These are phyloP conservation scores for Tetrahymena borealis DNA, from an alignment of 73 alveolate genomes.

Conservation along the genomic window DNA sequence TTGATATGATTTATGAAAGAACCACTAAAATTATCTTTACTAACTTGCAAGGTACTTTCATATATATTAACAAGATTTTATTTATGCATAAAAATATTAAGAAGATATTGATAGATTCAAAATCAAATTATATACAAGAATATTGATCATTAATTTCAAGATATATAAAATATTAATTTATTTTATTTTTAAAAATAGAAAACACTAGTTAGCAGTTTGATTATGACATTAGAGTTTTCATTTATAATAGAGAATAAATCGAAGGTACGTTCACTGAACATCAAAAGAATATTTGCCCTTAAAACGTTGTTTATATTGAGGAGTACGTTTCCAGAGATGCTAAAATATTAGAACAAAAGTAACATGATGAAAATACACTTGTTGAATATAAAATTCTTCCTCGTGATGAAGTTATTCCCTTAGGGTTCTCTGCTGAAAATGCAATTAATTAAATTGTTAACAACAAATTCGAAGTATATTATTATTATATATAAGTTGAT, in stretches of 20 bases:
- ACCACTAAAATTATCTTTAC: background rate
- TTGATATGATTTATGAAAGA: background rate
- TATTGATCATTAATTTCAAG: no score
- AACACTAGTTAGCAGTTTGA: background rate
- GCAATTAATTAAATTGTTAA: background rate
- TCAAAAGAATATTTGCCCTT: background rate
- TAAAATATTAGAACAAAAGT: background rate
- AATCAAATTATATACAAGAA: no score
- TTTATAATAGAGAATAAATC: background rate
- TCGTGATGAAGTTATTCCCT: conserved; percentile 23
- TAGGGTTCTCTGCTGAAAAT: conserved; percentile 31
- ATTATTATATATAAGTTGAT: background rate
- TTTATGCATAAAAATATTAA: no score
- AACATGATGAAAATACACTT: background rate
- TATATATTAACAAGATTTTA: no score
- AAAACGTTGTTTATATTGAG: background rate
- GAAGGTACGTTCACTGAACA: background rate
- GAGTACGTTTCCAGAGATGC: background rate
- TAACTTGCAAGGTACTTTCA: background rate
- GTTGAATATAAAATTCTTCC: conserved; percentile 1
- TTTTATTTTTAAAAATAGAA: background rate
- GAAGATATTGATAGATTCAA: no score
- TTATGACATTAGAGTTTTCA: background rate
- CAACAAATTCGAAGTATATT: conserved; percentile 4
- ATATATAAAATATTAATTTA: background rate